Conservation (phyloP, 805 yeast species). For the Ogataea ramenticola region DNA sequence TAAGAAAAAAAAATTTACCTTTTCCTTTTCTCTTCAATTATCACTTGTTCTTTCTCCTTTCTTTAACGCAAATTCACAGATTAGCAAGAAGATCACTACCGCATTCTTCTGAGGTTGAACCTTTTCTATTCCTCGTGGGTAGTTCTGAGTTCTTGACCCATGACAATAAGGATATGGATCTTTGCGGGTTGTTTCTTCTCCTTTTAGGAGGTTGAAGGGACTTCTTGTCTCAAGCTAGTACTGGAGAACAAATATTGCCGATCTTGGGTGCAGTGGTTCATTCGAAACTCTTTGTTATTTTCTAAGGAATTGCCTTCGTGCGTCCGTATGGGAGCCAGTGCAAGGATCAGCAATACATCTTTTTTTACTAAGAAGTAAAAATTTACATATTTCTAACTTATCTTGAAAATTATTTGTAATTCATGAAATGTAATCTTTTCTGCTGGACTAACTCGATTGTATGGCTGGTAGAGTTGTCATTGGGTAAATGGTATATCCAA, state of each 20-base stretch:
- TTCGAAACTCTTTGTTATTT: conserved; percentile 29
- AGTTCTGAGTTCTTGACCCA: conserved; percentile 46
- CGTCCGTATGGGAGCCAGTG: conserved; percentile 56
- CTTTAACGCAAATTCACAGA: conserved; percentile 49
- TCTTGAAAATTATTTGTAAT: no score
- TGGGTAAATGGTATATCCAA: no score
- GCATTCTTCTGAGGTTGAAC: conserved; percentile 58
- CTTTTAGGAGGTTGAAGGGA: no score
- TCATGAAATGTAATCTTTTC: no score
- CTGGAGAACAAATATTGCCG: conserved; percentile 48
- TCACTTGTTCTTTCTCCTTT: conserved; percentile 3
- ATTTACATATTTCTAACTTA: no score
- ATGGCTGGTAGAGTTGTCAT: no score
- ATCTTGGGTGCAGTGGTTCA: conserved; percentile 64
- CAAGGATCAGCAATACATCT: conserved; percentile 49
- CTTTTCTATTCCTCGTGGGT: conserved; percentile 16
- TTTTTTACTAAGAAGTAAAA: not conserved
- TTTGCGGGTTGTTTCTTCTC: conserved; percentile 21
- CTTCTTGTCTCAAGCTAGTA: conserved; percentile 20
- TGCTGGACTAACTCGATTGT: no score
- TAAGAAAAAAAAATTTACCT: not conserved
- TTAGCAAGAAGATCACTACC: conserved; percentile 34
- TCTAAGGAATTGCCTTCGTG: conserved; percentile 59
- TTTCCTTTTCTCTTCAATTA: not conserved
- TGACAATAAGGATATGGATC: conserved; percentile 44